Base-by-base conservation (phyloP, 2,329 filamentous ascomycete species). In the Calonectria pseudoturangicola region DNA sequence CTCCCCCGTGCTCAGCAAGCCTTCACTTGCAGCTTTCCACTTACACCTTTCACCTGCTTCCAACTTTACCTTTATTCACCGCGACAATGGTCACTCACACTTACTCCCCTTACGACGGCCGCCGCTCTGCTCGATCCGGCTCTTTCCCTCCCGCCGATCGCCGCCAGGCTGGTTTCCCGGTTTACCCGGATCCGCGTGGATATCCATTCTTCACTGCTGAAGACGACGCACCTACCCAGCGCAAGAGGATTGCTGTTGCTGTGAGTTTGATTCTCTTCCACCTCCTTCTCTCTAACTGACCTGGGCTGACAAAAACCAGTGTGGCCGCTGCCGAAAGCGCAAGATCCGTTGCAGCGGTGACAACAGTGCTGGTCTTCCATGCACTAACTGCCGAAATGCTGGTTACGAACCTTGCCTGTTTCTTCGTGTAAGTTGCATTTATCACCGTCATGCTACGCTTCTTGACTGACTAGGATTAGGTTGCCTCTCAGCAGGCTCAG, bases 281-380 rank as follows among this genome's bases (percentile, higher is more conserved):
- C 47, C 25, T 16, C 41, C n/a, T 56, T 43, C 18, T 16, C 3
- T 9, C 16, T 41, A 13, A 21, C 16, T 15, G 33, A 60, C n/a
- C 16, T 48, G 27, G 58, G 58, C 58, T 63, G 15, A 63, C 16
- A 9, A 18, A n/a, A n/a, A 33, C 25, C 76, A 98, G 96, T 98
- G 96, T 83, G 91, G 92, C 43, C 92, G 96, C 77, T 98, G 96
- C 84, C 92, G 96, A 73, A 96, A 96, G 86, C 91, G 96, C 72
- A 98, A 98, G 88, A 98, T 98, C 79, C 93, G 95, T 78, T 98
- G 96, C 86, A 98, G 94, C 80, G 96, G 96, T 51, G 95, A 98
- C 81, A 88, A 89, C 41, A 94, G 93, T 39, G 91, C 93, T 79
- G 93, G 93, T n/a, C 85, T 87, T 47, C 92, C 93, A n/a, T 98